Percentiles rank a stretch among this genome's conserved stretches.
Evolutionary conservation across 2,329 filamentous ascomycete species (phyloP).

Genomic region (Scytalidium lignicola): DNA sequence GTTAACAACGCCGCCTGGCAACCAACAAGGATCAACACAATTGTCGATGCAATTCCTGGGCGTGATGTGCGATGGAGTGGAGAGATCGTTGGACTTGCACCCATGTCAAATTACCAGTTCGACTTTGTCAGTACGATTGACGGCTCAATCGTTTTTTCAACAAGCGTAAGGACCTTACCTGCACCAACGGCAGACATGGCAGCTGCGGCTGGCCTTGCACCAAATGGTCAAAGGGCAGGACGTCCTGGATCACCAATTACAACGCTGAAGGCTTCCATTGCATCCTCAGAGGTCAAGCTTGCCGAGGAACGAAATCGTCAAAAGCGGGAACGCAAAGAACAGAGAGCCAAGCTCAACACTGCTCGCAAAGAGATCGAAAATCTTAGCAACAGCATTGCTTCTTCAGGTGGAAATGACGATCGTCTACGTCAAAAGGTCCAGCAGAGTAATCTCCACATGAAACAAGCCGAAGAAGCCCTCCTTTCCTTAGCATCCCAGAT

Average conservation of each 20-base stretch:
- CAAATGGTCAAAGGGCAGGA: slow-evolving; percentile 52
- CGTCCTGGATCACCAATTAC: slow-evolving; percentile 73
- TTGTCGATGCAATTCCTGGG: slow-evolving; percentile 30
- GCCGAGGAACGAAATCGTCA: slow-evolving; percentile 63
- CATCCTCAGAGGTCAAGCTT: slow-evolving; percentile 64
- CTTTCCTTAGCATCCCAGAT: slow-evolving; percentile 52
- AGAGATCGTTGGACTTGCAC: slow-evolving; percentile 63
- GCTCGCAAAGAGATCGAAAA: slow-evolving; percentile 71
- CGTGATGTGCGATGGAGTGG: slow-evolving; percentile 61
- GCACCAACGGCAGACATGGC: slow-evolving; percentile 18
- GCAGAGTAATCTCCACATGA: slow-evolving; percentile 70
- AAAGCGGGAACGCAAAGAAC: slow-evolving; percentile 69
- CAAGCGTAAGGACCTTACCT: slow-evolving; percentile 49
- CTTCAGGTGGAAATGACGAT: slow-evolving; percentile 69
- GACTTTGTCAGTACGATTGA: slow-evolving; percentile 69
- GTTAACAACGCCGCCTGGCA: slow-evolving; percentile 79
- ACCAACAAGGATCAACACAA: slow-evolving; percentile 63
- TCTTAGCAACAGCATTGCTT: slow-evolving; percentile 59
- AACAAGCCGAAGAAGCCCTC: slow-evolving; percentile 56
- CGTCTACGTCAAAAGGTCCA: slow-evolving; percentile 69
- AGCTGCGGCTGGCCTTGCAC: slow-evolving; percentile 25
- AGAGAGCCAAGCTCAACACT: slow-evolving; percentile 62
- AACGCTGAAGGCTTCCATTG: slow-evolving; percentile 71
- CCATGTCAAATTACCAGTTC: slow-evolving; percentile 71
- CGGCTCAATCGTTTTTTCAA: slow-evolving; percentile 62